These are phyloP conservation scores for Metschnikowia bowlesiae DNA, from an alignment of 805 yeast genomes.

Conservation along the genomic window DNA sequence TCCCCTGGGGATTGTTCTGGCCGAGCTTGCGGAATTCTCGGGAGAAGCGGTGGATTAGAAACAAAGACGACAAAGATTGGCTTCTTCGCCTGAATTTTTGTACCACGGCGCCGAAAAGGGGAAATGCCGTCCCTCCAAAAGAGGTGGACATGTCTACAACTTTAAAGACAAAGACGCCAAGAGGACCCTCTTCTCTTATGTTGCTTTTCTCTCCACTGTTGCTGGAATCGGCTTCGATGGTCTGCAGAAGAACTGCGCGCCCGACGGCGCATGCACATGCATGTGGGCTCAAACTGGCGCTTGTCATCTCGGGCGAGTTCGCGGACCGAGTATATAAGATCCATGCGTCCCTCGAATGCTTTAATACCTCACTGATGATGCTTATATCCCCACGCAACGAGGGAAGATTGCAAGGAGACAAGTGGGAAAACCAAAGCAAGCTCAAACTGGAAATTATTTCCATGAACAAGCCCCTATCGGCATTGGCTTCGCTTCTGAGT, in stretches of 20 bases:
- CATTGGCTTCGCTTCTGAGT: not conserved
- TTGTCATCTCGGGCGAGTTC: conserved; percentile 1
- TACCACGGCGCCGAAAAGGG: no score
- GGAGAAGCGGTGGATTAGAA: not conserved
- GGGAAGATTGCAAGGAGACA: not conserved
- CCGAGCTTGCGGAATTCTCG: conserved; percentile 1
- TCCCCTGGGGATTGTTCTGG: not conserved
- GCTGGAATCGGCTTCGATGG: not conserved
- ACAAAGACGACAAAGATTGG: not conserved
- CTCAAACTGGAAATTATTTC: not conserved
- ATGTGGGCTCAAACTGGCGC: not conserved
- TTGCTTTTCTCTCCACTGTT: conserved; percentile 1
- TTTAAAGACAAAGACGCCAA: no score
- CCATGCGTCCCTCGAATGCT: not conserved
- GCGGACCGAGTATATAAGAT: not conserved
- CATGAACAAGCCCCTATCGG: conserved; percentile 1
- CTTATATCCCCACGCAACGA: not conserved
- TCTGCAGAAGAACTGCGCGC: conserved; percentile 4
- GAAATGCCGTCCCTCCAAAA: no score
- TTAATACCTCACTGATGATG: not conserved
- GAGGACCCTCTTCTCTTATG: not conserved
- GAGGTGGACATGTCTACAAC: no score
- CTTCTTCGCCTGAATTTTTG: no score
- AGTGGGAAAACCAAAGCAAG: not conserved
- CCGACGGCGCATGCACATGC: not conserved